Evolutionary conservation across 441 rosid species (phyloP).

Genomic region (Biscutella laevigata): DNA sequence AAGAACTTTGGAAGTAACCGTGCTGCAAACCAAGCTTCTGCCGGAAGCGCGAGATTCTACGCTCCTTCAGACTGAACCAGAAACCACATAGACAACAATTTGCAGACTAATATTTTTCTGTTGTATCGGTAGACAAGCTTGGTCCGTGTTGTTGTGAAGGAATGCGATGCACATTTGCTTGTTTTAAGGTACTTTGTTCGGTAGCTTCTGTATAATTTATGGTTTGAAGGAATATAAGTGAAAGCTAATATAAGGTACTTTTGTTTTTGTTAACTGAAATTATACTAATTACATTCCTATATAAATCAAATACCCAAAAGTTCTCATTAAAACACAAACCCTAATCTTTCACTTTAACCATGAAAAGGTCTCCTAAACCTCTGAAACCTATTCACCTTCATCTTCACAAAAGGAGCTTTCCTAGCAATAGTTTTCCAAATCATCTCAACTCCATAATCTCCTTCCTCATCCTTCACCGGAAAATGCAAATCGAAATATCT

Average conservation of each 20-base stretch:
- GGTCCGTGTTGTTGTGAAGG: constrained; percentile 83
- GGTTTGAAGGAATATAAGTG: neutral
- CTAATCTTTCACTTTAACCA: too few relatives aligned
- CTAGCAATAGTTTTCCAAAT: constrained; percentile 77
- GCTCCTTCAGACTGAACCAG: too few relatives aligned
- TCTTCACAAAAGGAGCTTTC: constrained; percentile 49
- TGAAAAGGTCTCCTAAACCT: constrained; percentile 35
- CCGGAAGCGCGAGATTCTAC: constrained; percentile 54
- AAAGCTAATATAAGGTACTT: constrained; percentile 2
- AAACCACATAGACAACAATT: too few relatives aligned
- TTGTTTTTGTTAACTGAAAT: constrained; percentile 9
- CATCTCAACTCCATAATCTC: constrained; percentile 63
- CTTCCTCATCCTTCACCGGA: constrained; percentile 50
- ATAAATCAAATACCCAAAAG: too few relatives aligned
- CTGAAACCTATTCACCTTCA: constrained; percentile 55
- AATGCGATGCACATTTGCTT: constrained; percentile 67
- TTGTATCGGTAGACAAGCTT: constrained; percentile 94
- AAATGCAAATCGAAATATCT: constrained; percentile 48
- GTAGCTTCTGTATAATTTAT: neutral
- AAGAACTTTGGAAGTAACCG: constrained; percentile 87
- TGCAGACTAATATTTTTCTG: too few relatives aligned
- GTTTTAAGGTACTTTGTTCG: constrained; percentile 53
- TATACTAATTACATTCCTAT: too few relatives aligned
- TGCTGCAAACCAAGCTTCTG: constrained; percentile 87
- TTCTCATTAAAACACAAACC: neutral